phyloP scores from a whole-genome alignment of 805 yeast genomes.

The Teunomyces stri region DNA sequence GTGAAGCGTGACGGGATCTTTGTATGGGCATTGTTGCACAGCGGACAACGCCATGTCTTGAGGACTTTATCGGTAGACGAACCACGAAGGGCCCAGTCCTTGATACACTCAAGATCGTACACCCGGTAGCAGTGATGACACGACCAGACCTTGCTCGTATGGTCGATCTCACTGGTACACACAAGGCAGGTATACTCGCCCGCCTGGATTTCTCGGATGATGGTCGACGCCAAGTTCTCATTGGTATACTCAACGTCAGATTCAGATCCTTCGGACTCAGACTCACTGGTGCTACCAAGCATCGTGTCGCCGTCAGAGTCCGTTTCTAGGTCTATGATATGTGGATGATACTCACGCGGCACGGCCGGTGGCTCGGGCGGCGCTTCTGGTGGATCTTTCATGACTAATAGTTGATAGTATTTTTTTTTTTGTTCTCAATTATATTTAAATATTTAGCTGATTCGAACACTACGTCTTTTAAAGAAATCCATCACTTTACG shows the following conservation, averaged over 20 bases:
- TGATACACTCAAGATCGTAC: constrained; percentile 80
- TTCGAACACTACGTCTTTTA: constrained; percentile 54
- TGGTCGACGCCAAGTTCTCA: constrained; percentile 38
- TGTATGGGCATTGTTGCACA: constrained; percentile 57
- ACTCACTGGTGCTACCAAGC: constrained; percentile 5
- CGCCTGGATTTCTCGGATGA: constrained; percentile 55
- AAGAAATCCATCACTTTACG: constrained; percentile 76
- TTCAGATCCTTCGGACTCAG: constrained; percentile 10
- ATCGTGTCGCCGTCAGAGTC: constrained; percentile 4
- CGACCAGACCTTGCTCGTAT: constrained; percentile 69
- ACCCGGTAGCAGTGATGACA: constrained; percentile 78
- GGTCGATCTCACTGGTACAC: constrained; percentile 79
- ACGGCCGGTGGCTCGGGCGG: background rate
- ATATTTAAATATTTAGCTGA: constrained; percentile 13
- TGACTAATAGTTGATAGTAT: background rate
- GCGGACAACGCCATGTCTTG: constrained; percentile 82
- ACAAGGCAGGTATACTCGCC: constrained; percentile 83
- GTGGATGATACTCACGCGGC: constrained; percentile 8
- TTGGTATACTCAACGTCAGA: constrained; percentile 15
- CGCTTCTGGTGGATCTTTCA: constrained; percentile 6
- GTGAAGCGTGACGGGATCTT: constrained; percentile 55
- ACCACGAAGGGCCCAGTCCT: constrained; percentile 82
- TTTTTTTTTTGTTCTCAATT: background rate
- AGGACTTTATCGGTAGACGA: constrained; percentile 55
- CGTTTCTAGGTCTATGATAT: constrained; percentile 10